A percentile compares a stretch with the other conserved stretches of the same genome.
Evolutionary conservation across 2,329 filamentous ascomycete genomes (phyloP).

Genomic region (Pseudocercospora pini-densiflorae): DNA sequence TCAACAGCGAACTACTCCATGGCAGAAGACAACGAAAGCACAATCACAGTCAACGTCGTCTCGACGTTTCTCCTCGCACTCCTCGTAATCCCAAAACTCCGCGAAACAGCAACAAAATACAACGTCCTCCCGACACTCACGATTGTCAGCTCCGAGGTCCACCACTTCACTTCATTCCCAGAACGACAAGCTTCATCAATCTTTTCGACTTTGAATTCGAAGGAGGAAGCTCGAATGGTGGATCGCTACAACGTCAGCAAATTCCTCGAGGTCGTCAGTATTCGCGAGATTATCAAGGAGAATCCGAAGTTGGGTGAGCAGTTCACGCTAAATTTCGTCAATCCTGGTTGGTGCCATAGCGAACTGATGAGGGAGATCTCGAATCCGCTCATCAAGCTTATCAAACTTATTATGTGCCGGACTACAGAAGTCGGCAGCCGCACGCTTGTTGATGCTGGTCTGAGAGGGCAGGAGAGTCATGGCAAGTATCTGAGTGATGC

Average conservation of each 20-base stretch:
- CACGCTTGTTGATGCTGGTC: conserved; percentile 47
- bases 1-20: conserved; percentile 38
- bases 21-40: conserved; percentile 54
- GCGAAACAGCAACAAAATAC: conserved; percentile 43
- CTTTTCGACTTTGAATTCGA: conserved; percentile 45
- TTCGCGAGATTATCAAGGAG: conserved; percentile 41
- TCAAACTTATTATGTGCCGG: conserved; percentile 36
- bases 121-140: conserved; percentile 42
- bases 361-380: conserved; percentile 44
- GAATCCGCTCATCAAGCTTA: conserved; percentile 18
- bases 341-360: conserved; percentile 59
- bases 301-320: conserved; percentile 31
- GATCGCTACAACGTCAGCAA: conserved; percentile 54
- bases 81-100: conserved; percentile 58
- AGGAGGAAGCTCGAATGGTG: conserved; percentile 42
- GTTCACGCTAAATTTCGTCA: conserved; percentile 57
- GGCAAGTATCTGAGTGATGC: conserved; percentile 48
- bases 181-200: conserved; percentile 45
- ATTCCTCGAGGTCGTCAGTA: conserved; percentile 53
- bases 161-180: conserved; percentile 40
- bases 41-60: conserved; percentile 59
- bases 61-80: conserved; percentile 56
- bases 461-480: conserved; percentile 43
- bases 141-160: conserved; percentile 51
- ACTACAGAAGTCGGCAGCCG: conserved; percentile 47